A percentile compares a stretch with the other conserved stretches of the same genome.
Conservation (phyloP, 1,139 yeast species). For the Yamadazyma songkhlaensis region DNA sequence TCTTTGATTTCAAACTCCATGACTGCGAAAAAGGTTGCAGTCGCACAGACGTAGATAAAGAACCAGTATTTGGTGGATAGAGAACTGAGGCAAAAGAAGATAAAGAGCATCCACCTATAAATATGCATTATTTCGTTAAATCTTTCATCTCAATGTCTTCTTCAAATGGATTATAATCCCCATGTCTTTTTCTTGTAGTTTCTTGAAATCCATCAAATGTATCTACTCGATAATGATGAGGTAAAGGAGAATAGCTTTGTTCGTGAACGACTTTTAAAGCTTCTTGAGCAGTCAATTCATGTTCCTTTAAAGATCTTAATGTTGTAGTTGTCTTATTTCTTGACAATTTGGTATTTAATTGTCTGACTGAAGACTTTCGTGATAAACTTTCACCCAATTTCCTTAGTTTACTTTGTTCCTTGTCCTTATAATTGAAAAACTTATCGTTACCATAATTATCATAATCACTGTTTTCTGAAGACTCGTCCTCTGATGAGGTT, state of each 20-base stretch:
- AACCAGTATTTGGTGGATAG: too few relatives aligned
- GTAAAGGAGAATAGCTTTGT: conserved; percentile 16
- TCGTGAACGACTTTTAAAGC: conserved; percentile 12
- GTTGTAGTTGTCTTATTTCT: conserved; percentile 4
- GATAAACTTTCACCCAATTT: conserved; percentile 33
- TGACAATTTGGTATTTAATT: conserved; percentile 15
- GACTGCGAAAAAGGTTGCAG: neutral
- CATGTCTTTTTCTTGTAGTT: neutral
- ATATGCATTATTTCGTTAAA: conserved; percentile 4
- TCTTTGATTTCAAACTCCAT: conserved; percentile 22
- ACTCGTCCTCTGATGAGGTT: conserved; percentile 6
- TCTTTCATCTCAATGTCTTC: conserved; percentile 5
- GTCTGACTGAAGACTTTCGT: conserved; percentile 25
- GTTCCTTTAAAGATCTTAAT: conserved; percentile 3
- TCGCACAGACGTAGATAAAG: too few relatives aligned
- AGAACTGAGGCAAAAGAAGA: too few relatives aligned
- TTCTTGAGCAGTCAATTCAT: conserved; percentile 15
- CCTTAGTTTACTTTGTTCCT: conserved; percentile 28
- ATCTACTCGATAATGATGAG: conserved; percentile 17
- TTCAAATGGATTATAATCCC: conserved; percentile 2
- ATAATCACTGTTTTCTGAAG: neutral
- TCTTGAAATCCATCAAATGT: conserved; percentile 13
- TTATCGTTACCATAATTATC: conserved; percentile 1
- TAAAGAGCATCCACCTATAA: too few relatives aligned
- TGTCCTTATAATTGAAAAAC: conserved; percentile 8